These are phyloP conservation scores for Talaromyces sp. DNA, from an alignment of 2,329 filamentous ascomycete genomes.

Conservation along the genomic window DNA sequence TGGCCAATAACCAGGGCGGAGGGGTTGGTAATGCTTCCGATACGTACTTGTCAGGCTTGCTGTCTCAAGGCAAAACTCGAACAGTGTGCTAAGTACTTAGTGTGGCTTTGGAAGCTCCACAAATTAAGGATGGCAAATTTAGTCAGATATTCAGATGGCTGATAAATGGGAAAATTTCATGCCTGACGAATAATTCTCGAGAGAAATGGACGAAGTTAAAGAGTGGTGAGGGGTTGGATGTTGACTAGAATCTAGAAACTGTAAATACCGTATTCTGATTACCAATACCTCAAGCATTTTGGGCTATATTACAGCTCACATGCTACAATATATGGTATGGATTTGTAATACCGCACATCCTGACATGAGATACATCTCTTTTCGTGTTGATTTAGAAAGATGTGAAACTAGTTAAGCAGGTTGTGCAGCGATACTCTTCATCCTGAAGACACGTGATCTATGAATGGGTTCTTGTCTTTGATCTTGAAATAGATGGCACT, in stretches of 20 bases:
- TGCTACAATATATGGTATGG: background rate
- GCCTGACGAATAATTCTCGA: background rate
- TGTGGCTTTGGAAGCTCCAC: conserved; percentile 9
- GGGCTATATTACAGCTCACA: background rate
- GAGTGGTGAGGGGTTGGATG: background rate
- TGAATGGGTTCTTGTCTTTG: background rate
- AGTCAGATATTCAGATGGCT: background rate
- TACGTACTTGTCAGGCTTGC: conserved; percentile 1
- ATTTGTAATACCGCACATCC: background rate
- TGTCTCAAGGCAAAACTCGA: conserved; percentile 8
- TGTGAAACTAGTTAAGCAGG: too few species aligned
- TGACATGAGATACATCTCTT: background rate
- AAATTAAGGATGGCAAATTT: background rate
- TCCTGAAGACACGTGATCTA: background rate
- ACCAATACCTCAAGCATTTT: background rate
- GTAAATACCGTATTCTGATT: conserved; percentile 4
- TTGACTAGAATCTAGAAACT: background rate
- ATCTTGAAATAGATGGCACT: background rate
- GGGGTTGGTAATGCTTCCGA: conserved; percentile 14
- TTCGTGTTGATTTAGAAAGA: background rate
- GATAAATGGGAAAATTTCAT: background rate
- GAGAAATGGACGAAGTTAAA: background rate
- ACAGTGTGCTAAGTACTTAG: background rate
- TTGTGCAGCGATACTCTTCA: background rate
- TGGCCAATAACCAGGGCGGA: conserved; percentile 17